Percentiles rank a stretch among this genome's conserved stretches.
Evolutionary conservation across 163 green algal genomes (phyloP).

Genomic region (Scenedesmus sp.): DNA sequence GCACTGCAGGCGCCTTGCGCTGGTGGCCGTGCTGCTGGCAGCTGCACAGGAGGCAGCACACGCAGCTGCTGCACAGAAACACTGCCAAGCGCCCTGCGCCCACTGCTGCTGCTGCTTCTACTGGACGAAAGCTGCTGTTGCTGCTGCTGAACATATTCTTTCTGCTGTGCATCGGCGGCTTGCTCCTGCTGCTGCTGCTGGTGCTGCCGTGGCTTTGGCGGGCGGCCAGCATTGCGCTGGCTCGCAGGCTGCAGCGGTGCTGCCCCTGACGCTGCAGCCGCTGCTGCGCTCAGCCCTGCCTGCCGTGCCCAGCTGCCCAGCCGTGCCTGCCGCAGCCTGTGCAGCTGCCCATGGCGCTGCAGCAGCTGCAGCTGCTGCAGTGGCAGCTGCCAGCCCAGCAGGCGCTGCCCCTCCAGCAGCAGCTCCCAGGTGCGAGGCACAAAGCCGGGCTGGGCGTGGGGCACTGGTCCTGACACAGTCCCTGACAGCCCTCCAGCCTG

Average conservation of each 20-base stretch:
- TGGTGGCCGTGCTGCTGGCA: not conserved
- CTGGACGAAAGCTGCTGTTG: not conserved
- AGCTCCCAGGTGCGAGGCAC: slow-evolving; percentile 26
- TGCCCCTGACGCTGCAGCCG: not conserved
- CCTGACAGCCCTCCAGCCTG: not conserved
- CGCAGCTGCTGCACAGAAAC: not conserved
- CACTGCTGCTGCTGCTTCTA: not conserved
- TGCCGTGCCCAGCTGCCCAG: slow-evolving; percentile 14
- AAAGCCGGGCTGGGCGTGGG: not conserved
- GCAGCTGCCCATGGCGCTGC: slow-evolving; percentile 31
- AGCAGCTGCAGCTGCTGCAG: slow-evolving; percentile 40
- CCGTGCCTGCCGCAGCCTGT: slow-evolving; percentile 5
- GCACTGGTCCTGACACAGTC: not conserved
- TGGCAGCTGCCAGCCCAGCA: slow-evolving; percentile 35
- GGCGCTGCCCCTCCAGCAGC: slow-evolving; percentile 32
- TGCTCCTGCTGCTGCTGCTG: slow-evolving; percentile 23
- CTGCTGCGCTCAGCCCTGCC: not conserved
- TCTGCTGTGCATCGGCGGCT: not conserved
- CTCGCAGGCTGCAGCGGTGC: not conserved
- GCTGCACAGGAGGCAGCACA: not conserved
- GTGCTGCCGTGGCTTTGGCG: not conserved
- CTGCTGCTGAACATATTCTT: not conserved
- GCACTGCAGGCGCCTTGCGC: not conserved
- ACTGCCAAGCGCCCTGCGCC: not conserved
- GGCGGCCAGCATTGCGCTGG: not conserved